A percentile compares a stretch with the other conserved stretches of the same genome.
phyloP scores from a whole-genome alignment of 495 filamentous ascomycete species.

The Penicillium crystallinum region DNA sequence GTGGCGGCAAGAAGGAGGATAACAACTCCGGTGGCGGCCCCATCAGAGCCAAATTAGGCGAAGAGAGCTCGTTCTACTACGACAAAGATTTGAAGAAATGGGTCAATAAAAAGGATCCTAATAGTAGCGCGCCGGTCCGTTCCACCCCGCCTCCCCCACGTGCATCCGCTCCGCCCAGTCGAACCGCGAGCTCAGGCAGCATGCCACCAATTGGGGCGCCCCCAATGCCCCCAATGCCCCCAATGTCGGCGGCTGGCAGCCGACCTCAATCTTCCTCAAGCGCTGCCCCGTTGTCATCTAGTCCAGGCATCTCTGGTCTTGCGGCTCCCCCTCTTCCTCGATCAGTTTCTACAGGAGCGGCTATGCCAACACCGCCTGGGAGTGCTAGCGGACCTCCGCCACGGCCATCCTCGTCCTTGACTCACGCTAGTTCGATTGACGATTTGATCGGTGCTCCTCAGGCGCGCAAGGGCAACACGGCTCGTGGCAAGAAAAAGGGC shows the following conservation, averaged over 20 bases:
- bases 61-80: conserved; percentile 88
- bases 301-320: conserved; percentile 34
- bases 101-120: conserved; percentile 88
- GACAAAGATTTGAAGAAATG: conserved; percentile 93
- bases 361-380: conserved; percentile 29
- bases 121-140: conserved; percentile 41
- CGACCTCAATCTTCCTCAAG: conserved; percentile 39
- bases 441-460: conserved; percentile 70
- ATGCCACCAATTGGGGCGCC: conserved; percentile 28
- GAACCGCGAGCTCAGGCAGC: conserved; percentile 34
- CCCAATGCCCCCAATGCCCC: conserved; percentile 29
- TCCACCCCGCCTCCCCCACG: conserved; percentile 50
- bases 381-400: conserved; percentile 26
- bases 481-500: conserved; percentile 73
- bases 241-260: conserved; percentile 21
- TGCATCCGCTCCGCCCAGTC: conserved; percentile 39
- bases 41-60: conserved; percentile 90
- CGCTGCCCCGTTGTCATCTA: conserved; percentile 33
- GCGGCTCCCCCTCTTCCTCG: conserved; percentile 30
- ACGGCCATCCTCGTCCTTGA: conserved; percentile 64
- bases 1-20: conserved; percentile 62
- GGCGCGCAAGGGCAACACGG: conserved; percentile 58
- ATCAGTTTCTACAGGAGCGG: conserved; percentile 34
- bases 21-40: conserved; percentile 55
- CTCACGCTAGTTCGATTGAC: conserved; percentile 78